Conservation (phyloP, 371 early-diverging fungal genomes). For the Gilbertella persicaria region DNA sequence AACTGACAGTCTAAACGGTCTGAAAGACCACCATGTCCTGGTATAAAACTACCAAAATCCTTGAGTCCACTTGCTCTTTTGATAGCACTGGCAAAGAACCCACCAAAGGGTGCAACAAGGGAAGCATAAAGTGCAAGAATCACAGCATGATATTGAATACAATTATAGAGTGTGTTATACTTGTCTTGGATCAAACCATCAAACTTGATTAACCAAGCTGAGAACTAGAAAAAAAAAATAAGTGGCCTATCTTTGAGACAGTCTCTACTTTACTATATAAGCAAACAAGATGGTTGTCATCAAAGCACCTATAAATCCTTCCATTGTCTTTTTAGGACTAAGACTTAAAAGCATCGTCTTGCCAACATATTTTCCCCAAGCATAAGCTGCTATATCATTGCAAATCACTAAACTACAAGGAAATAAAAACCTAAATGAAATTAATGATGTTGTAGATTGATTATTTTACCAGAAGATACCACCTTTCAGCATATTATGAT, state of each 20-base stretch:
- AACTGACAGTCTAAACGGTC: slow-evolving; percentile 40
- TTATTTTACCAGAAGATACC: slow-evolving; percentile 29
- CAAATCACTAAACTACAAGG: slow-evolving; percentile 27
- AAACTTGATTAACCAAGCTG: not conserved
- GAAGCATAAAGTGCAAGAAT: slow-evolving; percentile 24
- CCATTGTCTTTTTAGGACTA: slow-evolving; percentile 36
- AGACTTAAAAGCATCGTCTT: slow-evolving; percentile 9
- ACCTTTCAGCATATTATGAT: slow-evolving; percentile 26
- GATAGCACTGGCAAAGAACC: slow-evolving; percentile 32
- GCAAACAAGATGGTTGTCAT: slow-evolving; percentile 22
- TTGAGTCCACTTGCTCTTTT: slow-evolving; percentile 29
- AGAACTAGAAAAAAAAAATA: not conserved
- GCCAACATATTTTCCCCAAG: slow-evolving; percentile 23
- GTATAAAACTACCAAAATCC: slow-evolving; percentile 33
- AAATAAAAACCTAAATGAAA: slow-evolving; percentile 26
- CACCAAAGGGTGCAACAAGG: slow-evolving; percentile 30
- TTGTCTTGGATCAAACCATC: not conserved
- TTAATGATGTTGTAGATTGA: not conserved
- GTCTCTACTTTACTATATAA: slow-evolving; percentile 18
- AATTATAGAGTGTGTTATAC: not conserved
- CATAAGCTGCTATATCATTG: slow-evolving; percentile 36
- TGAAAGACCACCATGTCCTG: slow-evolving; percentile 36
- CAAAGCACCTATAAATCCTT: slow-evolving; percentile 35
- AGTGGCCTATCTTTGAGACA: too few relatives aligned
- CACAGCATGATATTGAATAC: slow-evolving; percentile 19